Base-by-base conservation (phyloP, 1,284 basidiomycete species). In the Cryptococcus hybrid region DNA sequence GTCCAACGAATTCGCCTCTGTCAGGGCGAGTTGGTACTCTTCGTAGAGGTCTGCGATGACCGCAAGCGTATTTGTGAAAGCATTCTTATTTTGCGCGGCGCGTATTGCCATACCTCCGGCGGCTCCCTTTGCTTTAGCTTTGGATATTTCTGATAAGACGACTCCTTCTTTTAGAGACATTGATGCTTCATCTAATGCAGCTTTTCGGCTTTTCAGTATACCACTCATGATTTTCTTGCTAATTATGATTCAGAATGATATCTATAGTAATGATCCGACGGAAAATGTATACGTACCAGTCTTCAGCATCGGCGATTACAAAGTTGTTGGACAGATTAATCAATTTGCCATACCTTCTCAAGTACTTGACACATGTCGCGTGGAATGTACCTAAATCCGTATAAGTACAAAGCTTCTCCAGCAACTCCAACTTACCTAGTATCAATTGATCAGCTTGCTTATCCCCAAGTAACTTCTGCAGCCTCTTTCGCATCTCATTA, bases 401-500 rank as follows among this genome's bases (percentile, higher is more conserved):
- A 56, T 48, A 35, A 24, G 34, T 39, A 45, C 40, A 38, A 13
- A 7, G 7, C 45, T n/a, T 13, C n/a, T 15, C 11, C 12, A 13
- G 9, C 13, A 8, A n/a, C 39, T 38, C 34, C 7, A 18, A 37
- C 68, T 69, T 62, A 74, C 83, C 84, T 18, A 85, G 77, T 7
- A 86, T 83, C 38, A 95, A 80, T 51, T 83, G 79, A 13, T 81
- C 79, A 0, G 87, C 88, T 6, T 75, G 71, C 24, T 83, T 76
- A 47, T 83, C 81, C 3, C 91, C 91, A 34, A 95, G 82, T n/a
- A 94, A 79, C 58, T 82, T 83, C 24, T 78, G 76, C 35, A 96
- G 78, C 2, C 92, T 82, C 61, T 85, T 82, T 59, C 84, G 83
- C 92, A 95, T 93, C 78, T 95, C 92, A 62, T 85, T 87, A 1